Evolutionary conservation across 495 filamentous ascomycete genomes (phyloP).

Genomic region (Alectoria sarmentosa): DNA sequence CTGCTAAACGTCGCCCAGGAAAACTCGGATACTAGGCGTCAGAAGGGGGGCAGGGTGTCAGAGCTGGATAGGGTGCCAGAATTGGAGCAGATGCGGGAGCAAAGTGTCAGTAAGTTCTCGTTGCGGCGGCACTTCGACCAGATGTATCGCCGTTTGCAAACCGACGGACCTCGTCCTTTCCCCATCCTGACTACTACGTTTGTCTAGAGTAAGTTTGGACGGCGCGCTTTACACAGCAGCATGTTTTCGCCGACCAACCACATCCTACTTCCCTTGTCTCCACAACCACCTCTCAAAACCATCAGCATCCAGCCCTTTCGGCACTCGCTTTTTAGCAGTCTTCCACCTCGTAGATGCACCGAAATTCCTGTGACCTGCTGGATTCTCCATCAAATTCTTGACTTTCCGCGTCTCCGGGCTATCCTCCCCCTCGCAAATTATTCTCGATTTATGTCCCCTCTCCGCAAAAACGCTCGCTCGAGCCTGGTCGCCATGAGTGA

Average conservation of each 20-base stretch:
- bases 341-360: conserved; percentile 34
- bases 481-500: conserved; percentile 39
- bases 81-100: no score
- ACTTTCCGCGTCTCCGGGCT: conserved; percentile 29
- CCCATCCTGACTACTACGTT: no score
- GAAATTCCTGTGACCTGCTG: conserved; percentile 28
- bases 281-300: conserved; percentile 42
- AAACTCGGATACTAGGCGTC: no score
- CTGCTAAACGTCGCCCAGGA: no score
- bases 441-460: conserved; percentile 29
- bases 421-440: conserved; percentile 34
- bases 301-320: conserved; percentile 28
- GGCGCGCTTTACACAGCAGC: no score
- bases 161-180: no score
- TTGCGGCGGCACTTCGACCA: no score
- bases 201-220: no score
- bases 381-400: conserved; percentile 31
- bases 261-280: conserved; percentile 29
- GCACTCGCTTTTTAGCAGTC: conserved; percentile 26
- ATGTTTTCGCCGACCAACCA: background rate
- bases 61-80: no score
- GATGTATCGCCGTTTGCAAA: no score
- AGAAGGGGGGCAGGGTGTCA: no score
- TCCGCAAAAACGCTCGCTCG: conserved; percentile 41
- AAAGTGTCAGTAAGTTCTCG: no score